Evolutionary conservation across 768 basidiomycete genomes (phyloP), one percentile per base, ranked within the genome.

Genomic region (Kondoa malvinella): DNA sequence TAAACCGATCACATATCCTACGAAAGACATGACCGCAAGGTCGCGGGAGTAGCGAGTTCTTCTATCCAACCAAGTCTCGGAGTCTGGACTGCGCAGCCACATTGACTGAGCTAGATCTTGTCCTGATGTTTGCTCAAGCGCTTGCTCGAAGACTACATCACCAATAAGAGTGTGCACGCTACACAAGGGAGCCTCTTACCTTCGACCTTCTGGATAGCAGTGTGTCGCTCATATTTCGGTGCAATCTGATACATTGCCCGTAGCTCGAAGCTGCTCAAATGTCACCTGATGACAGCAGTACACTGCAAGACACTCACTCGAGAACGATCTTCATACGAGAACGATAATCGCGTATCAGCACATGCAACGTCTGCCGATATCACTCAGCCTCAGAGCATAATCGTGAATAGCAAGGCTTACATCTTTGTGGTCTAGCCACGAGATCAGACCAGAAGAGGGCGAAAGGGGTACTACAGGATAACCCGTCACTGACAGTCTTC

Each of bases 1-100:
- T 14, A 79, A 66, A 15, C 78, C 78, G 34, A 78, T 76, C 31
- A 78, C 73, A 65, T 77, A 75, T 0, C 78, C 78, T 17, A 78
- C 75, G 71, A 78, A 76, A 12, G 71, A 70, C 29, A 71, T 72
- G 21, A 71, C 69, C 1, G 74, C 74, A 33, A 73, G 69, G 14
- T 66, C 67, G 2, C 72, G 66, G 40, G 71, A 65, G 60, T 71
- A 73, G 25, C 65, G 66, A 34, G 71, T 71, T 32, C 71, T 65
- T 4, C 71, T 66, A 4, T 71, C 71, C 60, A 71, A 68, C 72
- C 72, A 71, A 15, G 67, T 66, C 21, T 71, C 70, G 8, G 40
- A 50, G 69, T 69, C 65, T 31, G 15, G 29, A 27, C 15, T 32
- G 33, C 61, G 29, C 27, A 17, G 27, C 72, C 72, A 73, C 25